phyloP scores from a whole-genome alignment of 164 flowering plant species.

The Protea cynaroides region DNA sequence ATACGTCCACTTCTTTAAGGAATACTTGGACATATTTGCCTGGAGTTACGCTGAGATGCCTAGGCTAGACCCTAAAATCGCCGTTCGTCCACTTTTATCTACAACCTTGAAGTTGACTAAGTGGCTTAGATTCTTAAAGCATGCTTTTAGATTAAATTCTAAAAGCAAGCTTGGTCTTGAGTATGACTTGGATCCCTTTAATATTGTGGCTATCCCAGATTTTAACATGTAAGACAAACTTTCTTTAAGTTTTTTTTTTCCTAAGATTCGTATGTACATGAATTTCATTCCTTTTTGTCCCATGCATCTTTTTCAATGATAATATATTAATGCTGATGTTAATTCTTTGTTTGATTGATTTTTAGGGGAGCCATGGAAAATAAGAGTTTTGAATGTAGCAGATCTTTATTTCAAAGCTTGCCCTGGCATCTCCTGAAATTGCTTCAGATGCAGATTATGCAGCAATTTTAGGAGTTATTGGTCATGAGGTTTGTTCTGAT shows the following conservation, averaged over 20 bases:
- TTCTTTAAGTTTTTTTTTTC: conserved; percentile 4
- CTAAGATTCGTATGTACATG: background rate
- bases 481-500: conserved; percentile 81
- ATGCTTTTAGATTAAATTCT: conserved; percentile 30
- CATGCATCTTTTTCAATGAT: no score
- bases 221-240: conserved; percentile 73
- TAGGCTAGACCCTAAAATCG: no score
- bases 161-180: conserved; percentile 90
- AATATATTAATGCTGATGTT: no score
- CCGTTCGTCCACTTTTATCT: conserved; percentile 30
- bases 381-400: conserved; percentile 19
- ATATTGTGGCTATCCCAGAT: conserved; percentile 98
- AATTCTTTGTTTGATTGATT: no score
- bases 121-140: no score
- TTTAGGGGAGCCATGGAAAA: no score
- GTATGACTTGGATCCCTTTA: no score
- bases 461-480: conserved; percentile 94
- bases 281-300: no score
- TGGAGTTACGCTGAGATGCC: no score
- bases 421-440: conserved; percentile 96
- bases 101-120: no score
- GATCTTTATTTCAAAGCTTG: conserved; percentile 96
- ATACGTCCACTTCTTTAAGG: no score
- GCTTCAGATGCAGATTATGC: conserved; percentile 95
- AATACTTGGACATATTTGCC: no score